Evolutionary conservation across 208 protist genomes (phyloP).

Genomic region (Zelonia costaricensis): DNA sequence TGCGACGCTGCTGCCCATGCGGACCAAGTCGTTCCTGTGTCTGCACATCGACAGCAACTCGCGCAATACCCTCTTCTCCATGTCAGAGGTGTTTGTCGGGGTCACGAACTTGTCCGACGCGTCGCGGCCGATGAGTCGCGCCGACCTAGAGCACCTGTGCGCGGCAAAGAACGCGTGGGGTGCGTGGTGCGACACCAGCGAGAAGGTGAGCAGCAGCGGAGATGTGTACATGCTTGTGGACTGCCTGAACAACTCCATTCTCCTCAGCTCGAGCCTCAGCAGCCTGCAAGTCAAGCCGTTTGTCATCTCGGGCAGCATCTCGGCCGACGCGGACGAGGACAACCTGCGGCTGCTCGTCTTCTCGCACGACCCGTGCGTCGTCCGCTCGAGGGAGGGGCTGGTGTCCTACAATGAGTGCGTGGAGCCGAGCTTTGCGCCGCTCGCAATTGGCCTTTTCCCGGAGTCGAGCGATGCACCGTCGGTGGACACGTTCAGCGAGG

Average conservation of each 20-base stretch:
- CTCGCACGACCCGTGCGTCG: constrained; percentile 58
- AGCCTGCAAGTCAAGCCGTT: constrained; percentile 66
- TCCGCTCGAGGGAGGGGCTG: constrained; percentile 52
- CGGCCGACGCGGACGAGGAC: constrained; percentile 42
- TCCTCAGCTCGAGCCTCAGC: constrained; percentile 65
- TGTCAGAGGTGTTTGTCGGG: constrained; percentile 73
- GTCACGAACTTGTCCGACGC: constrained; percentile 59
- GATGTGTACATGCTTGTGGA: constrained; percentile 70
- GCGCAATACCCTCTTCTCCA: constrained; percentile 32
- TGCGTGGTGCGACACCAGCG: constrained; percentile 73
- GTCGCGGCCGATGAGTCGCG: constrained; percentile 36
- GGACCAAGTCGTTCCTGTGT: constrained; percentile 61
- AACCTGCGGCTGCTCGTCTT: constrained; percentile 68
- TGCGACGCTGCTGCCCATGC: constrained; percentile 53
- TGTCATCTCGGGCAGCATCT: constrained; percentile 57
- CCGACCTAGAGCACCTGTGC: constrained; percentile 67
- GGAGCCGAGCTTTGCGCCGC: constrained; percentile 49
- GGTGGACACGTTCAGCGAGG: constrained; percentile 35
- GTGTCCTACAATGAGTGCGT: constrained; percentile 49
- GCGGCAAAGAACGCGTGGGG: constrained; percentile 73
- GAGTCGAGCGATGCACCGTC: constrained; percentile 24
- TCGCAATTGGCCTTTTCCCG: constrained; percentile 68
- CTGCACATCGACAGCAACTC: constrained; percentile 35
- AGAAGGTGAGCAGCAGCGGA: constrained; percentile 49
- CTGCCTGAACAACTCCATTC: constrained; percentile 48